These are phyloP conservation scores for Dalbergia oliveri DNA, from an alignment of 306 rosid genomes.

Conservation along the genomic window DNA sequence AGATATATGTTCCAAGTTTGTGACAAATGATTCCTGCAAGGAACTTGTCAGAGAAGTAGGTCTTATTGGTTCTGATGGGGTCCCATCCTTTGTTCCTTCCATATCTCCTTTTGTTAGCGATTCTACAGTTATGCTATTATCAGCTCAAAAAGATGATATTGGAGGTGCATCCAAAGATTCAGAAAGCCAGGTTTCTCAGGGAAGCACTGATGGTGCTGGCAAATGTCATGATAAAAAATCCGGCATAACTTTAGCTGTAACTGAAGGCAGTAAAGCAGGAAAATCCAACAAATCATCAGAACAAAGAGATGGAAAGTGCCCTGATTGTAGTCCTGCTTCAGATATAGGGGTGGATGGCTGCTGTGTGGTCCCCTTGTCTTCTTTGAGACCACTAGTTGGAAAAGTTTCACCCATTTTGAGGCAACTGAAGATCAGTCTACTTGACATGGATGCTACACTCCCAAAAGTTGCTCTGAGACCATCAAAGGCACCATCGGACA, in stretches of 20 bases:
- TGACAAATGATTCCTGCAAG: slow-evolving; percentile 78
- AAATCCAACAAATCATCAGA: slow-evolving; percentile 54
- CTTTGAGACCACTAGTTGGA: slow-evolving; percentile 86
- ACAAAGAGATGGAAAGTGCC: slow-evolving; percentile 55
- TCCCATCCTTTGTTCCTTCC: slow-evolving; percentile 67
- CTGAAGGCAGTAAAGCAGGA: slow-evolving; percentile 50
- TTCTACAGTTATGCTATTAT: slow-evolving; percentile 47
- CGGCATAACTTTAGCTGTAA: slow-evolving; percentile 53
- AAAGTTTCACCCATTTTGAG: slow-evolving; percentile 73
- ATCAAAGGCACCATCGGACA: slow-evolving; percentile 67
- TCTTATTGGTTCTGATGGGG: slow-evolving; percentile 79
- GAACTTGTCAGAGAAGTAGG: slow-evolving; percentile 80
- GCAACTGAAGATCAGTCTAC: slow-evolving; percentile 83
- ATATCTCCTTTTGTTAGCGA: slow-evolving; percentile 67
- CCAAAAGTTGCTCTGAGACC: slow-evolving; percentile 79
- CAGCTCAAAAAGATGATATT: slow-evolving; percentile 55
- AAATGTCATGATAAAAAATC: slow-evolving; percentile 48
- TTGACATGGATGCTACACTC: slow-evolving; percentile 94
- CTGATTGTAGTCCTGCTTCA: slow-evolving; percentile 54
- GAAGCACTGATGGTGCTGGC: slow-evolving; percentile 53
- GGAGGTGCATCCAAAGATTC: slow-evolving; percentile 53
- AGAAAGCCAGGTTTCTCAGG: slow-evolving; percentile 54
- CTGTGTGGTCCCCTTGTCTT: slow-evolving; percentile 85
- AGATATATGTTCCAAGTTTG: slow-evolving; percentile 79
- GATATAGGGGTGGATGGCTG: slow-evolving; percentile 62